Evolutionary conservation across 305 asterid genomes (phyloP).

Genomic region (Ajuga reptans): DNA sequence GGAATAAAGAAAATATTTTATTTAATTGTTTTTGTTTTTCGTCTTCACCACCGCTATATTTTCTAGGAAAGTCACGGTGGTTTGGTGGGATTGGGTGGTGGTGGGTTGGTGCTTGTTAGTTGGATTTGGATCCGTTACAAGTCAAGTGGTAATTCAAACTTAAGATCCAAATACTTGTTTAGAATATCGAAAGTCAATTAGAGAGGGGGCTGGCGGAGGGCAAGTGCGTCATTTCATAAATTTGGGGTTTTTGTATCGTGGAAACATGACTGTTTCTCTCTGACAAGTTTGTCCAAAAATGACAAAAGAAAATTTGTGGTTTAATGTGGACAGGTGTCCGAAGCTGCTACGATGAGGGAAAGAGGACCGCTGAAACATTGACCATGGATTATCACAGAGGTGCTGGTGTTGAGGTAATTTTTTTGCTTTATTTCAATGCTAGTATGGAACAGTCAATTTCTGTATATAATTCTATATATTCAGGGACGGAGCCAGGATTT

Average conservation of each 20-base stretch:
- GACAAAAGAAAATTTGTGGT: conserved; percentile 8
- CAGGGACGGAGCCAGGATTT: too few species aligned
- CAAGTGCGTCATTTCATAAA: conserved; percentile 13
- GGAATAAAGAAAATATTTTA: too few species aligned
- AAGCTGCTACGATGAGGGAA: conserved; percentile 97
- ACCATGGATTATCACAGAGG: conserved; percentile 99
- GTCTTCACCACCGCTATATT: not conserved
- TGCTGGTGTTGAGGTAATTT: conserved; percentile 75
- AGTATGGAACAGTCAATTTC: too few species aligned
- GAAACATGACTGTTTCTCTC: conserved; percentile 1
- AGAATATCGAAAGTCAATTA: too few species aligned
- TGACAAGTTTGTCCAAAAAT: conserved; percentile 4
- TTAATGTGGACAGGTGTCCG: conserved; percentile 68
- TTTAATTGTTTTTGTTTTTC: too few species aligned
- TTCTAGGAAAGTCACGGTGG: conserved; percentile 10
- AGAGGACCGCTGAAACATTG: conserved; percentile 95
- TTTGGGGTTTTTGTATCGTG: not conserved
- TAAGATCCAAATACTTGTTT: too few species aligned
- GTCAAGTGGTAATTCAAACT: too few species aligned
- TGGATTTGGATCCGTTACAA: too few species aligned
- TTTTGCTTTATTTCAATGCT: too few species aligned
- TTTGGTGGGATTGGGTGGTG: conserved; percentile 12
- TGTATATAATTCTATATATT: too few species aligned
- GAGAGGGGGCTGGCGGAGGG: conserved; percentile 20
- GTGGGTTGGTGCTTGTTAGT: conserved; percentile 6